Evolutionary conservation across 495 filamentous ascomycete species (phyloP), one percentile per base, ranked within the genome.

Genomic region (Penicillium manginii): DNA sequence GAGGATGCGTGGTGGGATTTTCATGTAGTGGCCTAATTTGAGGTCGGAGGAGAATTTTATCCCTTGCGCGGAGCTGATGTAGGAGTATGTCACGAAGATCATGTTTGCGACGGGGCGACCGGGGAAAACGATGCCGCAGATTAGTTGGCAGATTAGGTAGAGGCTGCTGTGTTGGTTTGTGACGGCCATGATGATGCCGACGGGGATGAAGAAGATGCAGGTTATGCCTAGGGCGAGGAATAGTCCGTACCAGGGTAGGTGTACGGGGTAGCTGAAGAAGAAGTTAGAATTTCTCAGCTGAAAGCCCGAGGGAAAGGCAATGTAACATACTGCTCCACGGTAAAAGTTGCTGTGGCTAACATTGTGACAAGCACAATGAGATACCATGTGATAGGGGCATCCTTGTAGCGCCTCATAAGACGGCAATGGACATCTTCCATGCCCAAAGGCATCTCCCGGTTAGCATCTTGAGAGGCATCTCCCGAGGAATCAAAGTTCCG

Each of bases 11-110:
- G 91, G 91, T 17, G 92, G 91, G 51, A 96, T 92, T 72, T 96
- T 96, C 90, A 96, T 93, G 70, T 96, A 96, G 67, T 93, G 89
- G 29, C 92, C 92, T 0, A 96, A 83, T 68, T 96, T 83, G 1
- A 83, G 62, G 50, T 83, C 81, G 21, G 71, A 69, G 14, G 73
- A 73, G 51, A 78, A 84, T 35, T 71, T 73, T 54, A 84, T 78
- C 21, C 79, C 82, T 60, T 84, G 82, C 8, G 74, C 74, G 15
- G 79, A 72, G 18, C 79, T 80, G 42, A 84, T 80, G 49, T 80
- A 81, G 54, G 91, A 90, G 66, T 93, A 93, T 0, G 89, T 92
- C 32, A 91, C 88, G 65, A 93, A 93, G 21, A 93, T 89, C 90
- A 94, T 93, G 68, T 93, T 93, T 42, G 91, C 91, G 14, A 96